Evolutionary conservation across 2,329 filamentous ascomycete species (phyloP), one percentile per base, ranked within the genome.

Genomic region (Diaporthe sp.): DNA sequence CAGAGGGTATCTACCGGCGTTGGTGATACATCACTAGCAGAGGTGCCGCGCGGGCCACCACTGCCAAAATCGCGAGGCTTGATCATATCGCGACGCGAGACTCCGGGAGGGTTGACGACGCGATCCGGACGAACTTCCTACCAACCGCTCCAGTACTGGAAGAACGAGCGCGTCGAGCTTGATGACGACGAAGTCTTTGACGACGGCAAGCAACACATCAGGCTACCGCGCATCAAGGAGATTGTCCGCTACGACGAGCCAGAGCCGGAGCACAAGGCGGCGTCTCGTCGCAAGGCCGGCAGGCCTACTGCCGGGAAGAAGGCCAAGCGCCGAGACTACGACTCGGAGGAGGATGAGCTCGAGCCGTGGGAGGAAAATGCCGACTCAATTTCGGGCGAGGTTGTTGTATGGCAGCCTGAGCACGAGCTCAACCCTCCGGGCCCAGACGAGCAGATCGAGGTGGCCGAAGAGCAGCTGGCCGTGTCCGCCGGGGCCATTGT

Each of bases 111-210:
- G 76, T 87, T 87, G 40, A 89, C 87, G 58, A 94, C 92, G 68
- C 92, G 95, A 71, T 96, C 93, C 17, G 96, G 95, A 2, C 91
- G 97, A 73, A 90, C 91, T 70, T 95, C 94, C 13, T 92, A 95
- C 76, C 91, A 91, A 75, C 97, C 96, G 0, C 84, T 98, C 45
- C 91, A 94, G 35, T 97, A 90, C 81, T 98, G 96, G 96, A 92
- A 92, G 79, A 95, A 95, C 77, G 96, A 98, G 82, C 90, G 90
- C 71, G 90, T 93, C 61, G 90, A 95, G 30, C 94, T 92, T 80
- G 91, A 92, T 69, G 87, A 89, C 84, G 57, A 85, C 85, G 89
- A 89, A 72, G 83, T 85, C 74, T 82, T 86, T 67, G 78, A 77
- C 71, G 80, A 83, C 50, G 87, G 88, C n/a, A 86, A 80, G 61